Evolutionary conservation across 768 basidiomycete species (phyloP), one percentile per base, ranked within the genome.

Genomic region (Flagelloscypha sp.): DNA sequence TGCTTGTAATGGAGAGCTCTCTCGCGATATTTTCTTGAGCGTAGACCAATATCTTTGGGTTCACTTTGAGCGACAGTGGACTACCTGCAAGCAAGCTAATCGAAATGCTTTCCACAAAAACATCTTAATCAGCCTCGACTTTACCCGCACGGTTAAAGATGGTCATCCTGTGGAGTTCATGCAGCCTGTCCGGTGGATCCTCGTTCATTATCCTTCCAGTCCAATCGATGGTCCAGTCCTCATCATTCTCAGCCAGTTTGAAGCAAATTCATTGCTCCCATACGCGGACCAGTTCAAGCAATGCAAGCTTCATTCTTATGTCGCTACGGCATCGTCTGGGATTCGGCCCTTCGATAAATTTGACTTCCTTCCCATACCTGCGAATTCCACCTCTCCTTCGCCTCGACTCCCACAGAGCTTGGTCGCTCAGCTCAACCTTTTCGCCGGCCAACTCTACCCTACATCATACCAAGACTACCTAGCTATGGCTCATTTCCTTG

Each of bases 401-500:
- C 33, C 7, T 38, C 48, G 1, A 40, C 44, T 24, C 32, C 40
- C 2, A 28, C 35, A 2, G n/a, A 24, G 37, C 7, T 30, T 49
- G 7, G 53, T 52, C 18, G 35, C 33, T 17, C 64, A 68, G 30
- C 49, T 72, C 24, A 67, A 63, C 24, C 40, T 70, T 21, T 68
- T 62, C 44, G 63, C 67, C 10, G 69, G 66, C 3, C 66, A 72
- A 36, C 52, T 72, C 3, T 72, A 62, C 37, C 36, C 68, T 24
- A 48, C 47, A 7, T 46, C 60, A 16, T 46, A 55, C 17, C 38
- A 37, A 7, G 45, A 57, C 2, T 71, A 69, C 35, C 40, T 40
- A 20, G 43, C 38, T 1, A 23, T 64, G 8, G 68, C 68, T 38
- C 40, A 47, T 16, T 49, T 61, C 36, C 47, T 72, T 20, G 59